Evolutionary conservation across 495 filamentous ascomycete genomes (phyloP).

Genomic region (Tuber indicum): DNA sequence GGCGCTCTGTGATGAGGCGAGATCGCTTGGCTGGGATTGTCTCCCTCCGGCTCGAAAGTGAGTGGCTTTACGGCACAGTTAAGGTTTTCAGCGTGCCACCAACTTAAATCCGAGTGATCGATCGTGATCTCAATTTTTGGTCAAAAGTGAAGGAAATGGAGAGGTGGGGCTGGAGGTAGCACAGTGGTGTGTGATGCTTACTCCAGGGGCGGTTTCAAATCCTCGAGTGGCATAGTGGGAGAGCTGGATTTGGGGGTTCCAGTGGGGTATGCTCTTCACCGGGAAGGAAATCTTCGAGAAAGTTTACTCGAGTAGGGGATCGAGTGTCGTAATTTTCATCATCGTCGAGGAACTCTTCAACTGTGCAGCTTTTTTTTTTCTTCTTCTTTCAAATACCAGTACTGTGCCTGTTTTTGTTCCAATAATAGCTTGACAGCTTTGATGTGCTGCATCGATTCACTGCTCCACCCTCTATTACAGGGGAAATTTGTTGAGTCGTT

Average conservation of each 20-base stretch:
- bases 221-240: neutral
- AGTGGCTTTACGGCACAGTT: neutral
- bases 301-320: neutral
- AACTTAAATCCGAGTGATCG: neutral
- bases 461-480: neutral
- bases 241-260: neutral
- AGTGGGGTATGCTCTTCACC: neutral
- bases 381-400: neutral
- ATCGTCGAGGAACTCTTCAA: neutral
- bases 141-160: neutral
- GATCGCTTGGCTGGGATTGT: neutral
- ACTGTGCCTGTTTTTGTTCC: neutral
- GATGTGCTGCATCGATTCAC: neutral
- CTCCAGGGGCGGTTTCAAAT: neutral
- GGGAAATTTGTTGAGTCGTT: neutral
- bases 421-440: neutral
- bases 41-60: neutral
- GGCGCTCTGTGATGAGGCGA: neutral
- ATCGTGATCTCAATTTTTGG: neutral
- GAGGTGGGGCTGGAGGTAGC: neutral
- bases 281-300: slow-evolving; percentile 1
- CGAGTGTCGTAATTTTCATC: neutral
- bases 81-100: neutral
- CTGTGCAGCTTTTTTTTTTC: neutral
- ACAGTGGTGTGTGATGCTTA: neutral